Conservation (phyloP, 495 filamentous ascomycete species). For the Pseudoneurospora amorphoporcata region DNA sequence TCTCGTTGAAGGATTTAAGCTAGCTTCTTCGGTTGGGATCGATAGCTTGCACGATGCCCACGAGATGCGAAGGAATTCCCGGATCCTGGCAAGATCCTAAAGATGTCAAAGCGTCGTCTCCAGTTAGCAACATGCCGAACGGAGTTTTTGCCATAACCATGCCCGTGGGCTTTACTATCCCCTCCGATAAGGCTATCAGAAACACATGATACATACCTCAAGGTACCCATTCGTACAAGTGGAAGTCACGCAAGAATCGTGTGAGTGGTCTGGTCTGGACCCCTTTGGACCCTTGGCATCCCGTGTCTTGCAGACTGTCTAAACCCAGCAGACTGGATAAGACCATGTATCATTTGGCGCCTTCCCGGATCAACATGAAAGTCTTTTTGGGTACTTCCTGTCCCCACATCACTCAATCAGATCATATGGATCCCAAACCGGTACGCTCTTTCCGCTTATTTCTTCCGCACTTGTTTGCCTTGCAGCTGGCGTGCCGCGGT, state of each 20-base stretch:
- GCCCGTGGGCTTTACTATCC: no score
- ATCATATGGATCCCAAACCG: neutral
- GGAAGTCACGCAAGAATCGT: neutral
- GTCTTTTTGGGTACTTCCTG: neutral
- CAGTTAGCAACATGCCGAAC: neutral
- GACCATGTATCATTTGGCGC: neutral
- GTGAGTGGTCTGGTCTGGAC: neutral
- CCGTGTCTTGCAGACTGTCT: neutral
- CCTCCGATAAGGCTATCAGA: neutral
- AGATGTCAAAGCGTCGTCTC: neutral
- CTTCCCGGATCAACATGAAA: neutral
- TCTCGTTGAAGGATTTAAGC: neutral
- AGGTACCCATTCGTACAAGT: neutral
- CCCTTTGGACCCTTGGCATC: neutral
- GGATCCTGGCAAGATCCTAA: neutral
- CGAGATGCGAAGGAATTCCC: neutral
- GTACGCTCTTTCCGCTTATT: neutral
- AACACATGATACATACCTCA: neutral
- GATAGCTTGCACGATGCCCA: neutral
- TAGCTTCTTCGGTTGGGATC: neutral
- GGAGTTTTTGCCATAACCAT: neutral
- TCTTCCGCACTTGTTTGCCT: neutral
- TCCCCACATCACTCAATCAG: neutral
- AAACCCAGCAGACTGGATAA: neutral
- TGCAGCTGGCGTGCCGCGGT: neutral